Evolutionary conservation across 345 rosid genomes (phyloP).

Genomic region (Camelina laxa): DNA sequence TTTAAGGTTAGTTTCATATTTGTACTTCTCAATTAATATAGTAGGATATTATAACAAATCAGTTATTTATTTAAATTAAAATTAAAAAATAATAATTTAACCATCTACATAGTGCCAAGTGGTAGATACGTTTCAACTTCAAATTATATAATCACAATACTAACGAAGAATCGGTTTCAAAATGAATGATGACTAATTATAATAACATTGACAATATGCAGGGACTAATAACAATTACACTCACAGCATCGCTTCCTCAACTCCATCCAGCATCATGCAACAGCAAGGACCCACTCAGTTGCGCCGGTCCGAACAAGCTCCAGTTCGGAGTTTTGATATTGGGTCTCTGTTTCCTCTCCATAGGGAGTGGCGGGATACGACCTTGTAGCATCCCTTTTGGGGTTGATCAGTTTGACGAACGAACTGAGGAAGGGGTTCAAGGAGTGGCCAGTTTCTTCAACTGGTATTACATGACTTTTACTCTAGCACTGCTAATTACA

Average conservation of each 20-base stretch:
- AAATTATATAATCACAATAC: not conserved
- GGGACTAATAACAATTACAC: constrained; percentile 79
- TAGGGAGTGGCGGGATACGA: constrained; percentile 84
- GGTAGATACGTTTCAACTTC: not conserved
- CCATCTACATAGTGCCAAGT: too few species aligned
- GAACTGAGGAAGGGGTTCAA: constrained; percentile 60
- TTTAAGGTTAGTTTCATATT: too few species aligned
- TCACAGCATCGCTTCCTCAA: constrained; percentile 68
- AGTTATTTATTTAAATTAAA: too few species aligned
- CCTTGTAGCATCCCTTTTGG: constrained; percentile 89
- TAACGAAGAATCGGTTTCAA: not conserved
- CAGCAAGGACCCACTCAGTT: constrained; percentile 41
- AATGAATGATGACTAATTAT: constrained; percentile 7
- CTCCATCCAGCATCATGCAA: constrained; percentile 70
- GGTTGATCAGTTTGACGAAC: constrained; percentile 77
- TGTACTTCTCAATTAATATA: too few species aligned
- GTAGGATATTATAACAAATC: too few species aligned
- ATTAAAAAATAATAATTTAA: too few species aligned
- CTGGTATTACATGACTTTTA: constrained; percentile 75
- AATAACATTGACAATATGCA: constrained; percentile 44
- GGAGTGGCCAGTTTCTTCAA: constrained; percentile 77
- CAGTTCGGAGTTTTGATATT: constrained; percentile 57
- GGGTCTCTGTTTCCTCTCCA: constrained; percentile 56
- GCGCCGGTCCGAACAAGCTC: constrained; percentile 46
- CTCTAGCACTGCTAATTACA: constrained; percentile 57